phyloP scores from a whole-genome alignment of 768 basidiomycete species.

The Lactarius hatsudake region DNA sequence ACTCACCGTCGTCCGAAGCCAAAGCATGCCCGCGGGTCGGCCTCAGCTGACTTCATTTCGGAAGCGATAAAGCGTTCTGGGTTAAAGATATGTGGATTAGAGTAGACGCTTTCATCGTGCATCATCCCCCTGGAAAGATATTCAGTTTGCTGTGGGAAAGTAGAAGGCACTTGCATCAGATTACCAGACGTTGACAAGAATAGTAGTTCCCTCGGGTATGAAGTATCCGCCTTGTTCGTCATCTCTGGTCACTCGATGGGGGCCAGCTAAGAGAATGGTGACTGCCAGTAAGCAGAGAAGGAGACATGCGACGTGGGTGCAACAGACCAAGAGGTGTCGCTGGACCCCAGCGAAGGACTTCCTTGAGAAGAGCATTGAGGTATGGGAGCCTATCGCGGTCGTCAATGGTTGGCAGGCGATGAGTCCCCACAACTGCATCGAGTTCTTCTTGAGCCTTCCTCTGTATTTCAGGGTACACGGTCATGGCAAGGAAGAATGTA shows the following conservation, averaged over 20 bases:
- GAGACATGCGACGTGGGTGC: too few species aligned
- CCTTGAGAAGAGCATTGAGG: constrained; percentile 32
- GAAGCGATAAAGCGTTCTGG: constrained; percentile 34
- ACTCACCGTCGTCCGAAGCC: constrained; percentile 35
- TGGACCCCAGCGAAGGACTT: constrained; percentile 25
- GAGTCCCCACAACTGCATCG: constrained; percentile 31
- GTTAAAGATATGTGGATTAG: constrained; percentile 36
- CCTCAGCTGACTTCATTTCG: constrained; percentile 28
- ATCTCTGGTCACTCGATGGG: constrained; percentile 12
- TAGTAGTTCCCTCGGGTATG: constrained; percentile 26
- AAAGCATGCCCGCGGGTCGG: constrained; percentile 32
- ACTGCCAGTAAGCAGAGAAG: not conserved
- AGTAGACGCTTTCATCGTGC: constrained; percentile 36
- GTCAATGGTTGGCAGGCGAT: constrained; percentile 30
- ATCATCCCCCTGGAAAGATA: constrained; percentile 31
- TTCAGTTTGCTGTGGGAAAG: not conserved
- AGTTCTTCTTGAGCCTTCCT: constrained; percentile 33
- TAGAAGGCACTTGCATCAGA: not conserved
- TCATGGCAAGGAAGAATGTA: constrained; percentile 26
- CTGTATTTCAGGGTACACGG: constrained; percentile 18
- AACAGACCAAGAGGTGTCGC: constrained; percentile 12
- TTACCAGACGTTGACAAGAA: constrained; percentile 22
- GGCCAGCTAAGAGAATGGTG: not conserved
- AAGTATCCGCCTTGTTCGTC: constrained; percentile 25
- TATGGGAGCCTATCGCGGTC: constrained; percentile 33